phyloP scores from a whole-genome alignment of 2,329 filamentous ascomycete species.

The Colletotrichum acutatum region DNA sequence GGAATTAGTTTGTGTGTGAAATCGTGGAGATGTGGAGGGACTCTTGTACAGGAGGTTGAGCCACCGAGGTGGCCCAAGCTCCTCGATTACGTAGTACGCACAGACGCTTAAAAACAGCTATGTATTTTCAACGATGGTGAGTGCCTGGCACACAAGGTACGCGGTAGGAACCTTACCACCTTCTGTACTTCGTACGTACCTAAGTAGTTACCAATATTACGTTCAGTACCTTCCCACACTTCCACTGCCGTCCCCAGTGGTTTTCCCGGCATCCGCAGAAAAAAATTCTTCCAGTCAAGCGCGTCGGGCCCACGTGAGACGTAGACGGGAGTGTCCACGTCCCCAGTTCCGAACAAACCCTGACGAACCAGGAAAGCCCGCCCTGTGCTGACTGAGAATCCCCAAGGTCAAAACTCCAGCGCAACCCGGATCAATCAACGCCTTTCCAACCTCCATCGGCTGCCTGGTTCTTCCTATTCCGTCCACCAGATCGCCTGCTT shows the following conservation, averaged over 20 bases:
- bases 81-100: background rate
- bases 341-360: background rate
- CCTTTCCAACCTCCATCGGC: constrained; percentile 35
- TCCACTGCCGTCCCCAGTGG: background rate
- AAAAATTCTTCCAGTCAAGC: constrained; percentile 5
- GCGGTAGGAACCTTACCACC: too few relatives aligned
- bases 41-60: too few relatives aligned
- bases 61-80: background rate
- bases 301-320: background rate
- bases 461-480: constrained; percentile 38
- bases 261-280: background rate
- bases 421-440: constrained; percentile 36
- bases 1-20: too few relatives aligned
- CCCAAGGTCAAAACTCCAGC: constrained; percentile 36
- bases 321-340: background rate
- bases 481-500: constrained; percentile 34
- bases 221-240: too few relatives aligned
- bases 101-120: background rate
- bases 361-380: background rate
- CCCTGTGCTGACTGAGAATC: constrained; percentile 2
- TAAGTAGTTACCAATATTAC: too few relatives aligned
- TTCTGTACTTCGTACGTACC: too few relatives aligned
- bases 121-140: too few relatives aligned
- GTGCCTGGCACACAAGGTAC: too few relatives aligned
- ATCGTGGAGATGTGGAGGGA: background rate